A percentile compares a stretch with the other conserved stretches of the same genome.
Conservation (phyloP, 2,329 filamentous ascomycete genomes). For the Colletotrichum lentis region DNA sequence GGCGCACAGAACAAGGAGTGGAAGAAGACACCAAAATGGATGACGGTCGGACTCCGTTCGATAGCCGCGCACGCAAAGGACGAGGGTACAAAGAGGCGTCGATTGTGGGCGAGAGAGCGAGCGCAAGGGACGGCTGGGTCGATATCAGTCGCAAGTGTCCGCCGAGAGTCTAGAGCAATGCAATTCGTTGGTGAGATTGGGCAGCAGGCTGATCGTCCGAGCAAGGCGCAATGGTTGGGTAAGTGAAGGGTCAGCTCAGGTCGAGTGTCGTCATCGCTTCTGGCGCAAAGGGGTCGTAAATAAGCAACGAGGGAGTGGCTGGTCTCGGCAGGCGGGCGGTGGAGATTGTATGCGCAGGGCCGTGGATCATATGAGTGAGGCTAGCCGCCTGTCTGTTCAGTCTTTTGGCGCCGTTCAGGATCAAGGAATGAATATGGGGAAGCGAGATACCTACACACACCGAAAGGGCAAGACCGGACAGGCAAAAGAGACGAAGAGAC, state of each 20-base stretch:
- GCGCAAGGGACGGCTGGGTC: constrained; percentile 12
- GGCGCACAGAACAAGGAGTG: constrained; percentile 34
- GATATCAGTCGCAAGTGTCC: constrained; percentile 10
- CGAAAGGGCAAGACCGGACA: constrained; percentile 7
- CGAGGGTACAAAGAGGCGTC: neutral
- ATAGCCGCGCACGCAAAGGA: constrained; percentile 28
- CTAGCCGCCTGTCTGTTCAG: neutral
- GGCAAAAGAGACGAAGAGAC: constrained; percentile 2
- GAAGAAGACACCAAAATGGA: constrained; percentile 29
- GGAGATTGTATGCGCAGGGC: constrained; percentile 10
- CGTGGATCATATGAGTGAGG: constrained; percentile 8
- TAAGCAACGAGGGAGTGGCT: constrained; percentile 9
- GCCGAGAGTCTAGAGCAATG: constrained; percentile 3
- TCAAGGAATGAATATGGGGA: constrained; percentile 10
- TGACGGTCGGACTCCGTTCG: constrained; percentile 31
- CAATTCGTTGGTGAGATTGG: constrained; percentile 11
- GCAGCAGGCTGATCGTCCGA: constrained; percentile 20
- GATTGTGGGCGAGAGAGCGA: neutral
- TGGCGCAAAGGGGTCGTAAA: constrained; percentile 23
- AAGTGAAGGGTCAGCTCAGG: constrained; percentile 29
- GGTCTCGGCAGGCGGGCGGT: constrained; percentile 3
- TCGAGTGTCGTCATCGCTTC: constrained; percentile 36
- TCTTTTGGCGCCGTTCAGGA: neutral
- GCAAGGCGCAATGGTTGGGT: constrained; percentile 15
- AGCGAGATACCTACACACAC: constrained; percentile 16